Evolutionary conservation across 2,329 filamentous ascomycete genomes (phyloP).

Genomic region (Apiospora malaysiana): DNA sequence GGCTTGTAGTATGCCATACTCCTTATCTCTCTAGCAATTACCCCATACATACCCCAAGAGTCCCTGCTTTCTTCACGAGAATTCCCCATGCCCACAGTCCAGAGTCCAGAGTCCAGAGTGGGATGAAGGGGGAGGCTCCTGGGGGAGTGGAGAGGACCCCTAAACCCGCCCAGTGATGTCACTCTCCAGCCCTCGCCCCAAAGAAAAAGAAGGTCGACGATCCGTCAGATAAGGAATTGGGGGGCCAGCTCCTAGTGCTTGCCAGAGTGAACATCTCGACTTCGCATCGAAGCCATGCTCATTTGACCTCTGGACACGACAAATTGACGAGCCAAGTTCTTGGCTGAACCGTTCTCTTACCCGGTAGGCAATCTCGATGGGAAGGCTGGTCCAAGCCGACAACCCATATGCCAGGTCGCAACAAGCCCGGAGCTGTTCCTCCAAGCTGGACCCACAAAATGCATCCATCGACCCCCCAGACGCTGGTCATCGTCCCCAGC

Average conservation of each 20-base stretch:
- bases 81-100: not conserved
- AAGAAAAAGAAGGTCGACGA: not conserved
- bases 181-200: not conserved
- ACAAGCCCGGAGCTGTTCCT: not conserved
- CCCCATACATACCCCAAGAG: not conserved
- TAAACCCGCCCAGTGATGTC: conserved; percentile 8
- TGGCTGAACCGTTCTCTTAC: not conserved
- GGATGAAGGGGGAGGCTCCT: not conserved
- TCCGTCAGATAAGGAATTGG: not conserved
- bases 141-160: conserved; percentile 11
- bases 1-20: no score
- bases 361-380: not conserved
- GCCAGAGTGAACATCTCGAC: not conserved
- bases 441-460: not conserved
- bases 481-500: conserved; percentile 13
- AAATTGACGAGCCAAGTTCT: not conserved
- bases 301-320: not conserved
- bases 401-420: not conserved
- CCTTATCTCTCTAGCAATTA: not conserved
- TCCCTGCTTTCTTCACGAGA: not conserved
- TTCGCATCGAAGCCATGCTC: not conserved
- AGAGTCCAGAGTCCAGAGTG: not conserved
- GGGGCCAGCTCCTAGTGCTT: not conserved
- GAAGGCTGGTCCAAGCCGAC: not conserved
- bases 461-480: not conserved